phyloP scores from a whole-genome alignment of 2,329 filamentous ascomycete species.

The Fusarium mangiferae region DNA sequence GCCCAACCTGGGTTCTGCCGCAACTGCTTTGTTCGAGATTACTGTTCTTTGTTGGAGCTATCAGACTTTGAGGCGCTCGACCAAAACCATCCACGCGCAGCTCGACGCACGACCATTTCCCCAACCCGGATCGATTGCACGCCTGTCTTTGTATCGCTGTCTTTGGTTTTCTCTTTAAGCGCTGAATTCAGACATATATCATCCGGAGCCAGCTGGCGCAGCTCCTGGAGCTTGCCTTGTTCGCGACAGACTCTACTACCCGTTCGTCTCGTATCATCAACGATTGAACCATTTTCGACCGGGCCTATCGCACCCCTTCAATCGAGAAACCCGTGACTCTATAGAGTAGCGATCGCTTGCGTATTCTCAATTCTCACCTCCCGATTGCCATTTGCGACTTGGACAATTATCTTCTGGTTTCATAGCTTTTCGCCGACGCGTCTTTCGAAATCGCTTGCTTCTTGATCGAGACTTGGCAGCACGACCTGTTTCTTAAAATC shows the following conservation, averaged over 20 bases:
- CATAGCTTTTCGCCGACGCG: conserved; percentile 20
- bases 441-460: conserved; percentile 13
- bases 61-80: conserved; percentile 32
- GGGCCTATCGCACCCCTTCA: conserved; percentile 1
- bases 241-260: conserved; percentile 32
- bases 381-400: conserved; percentile 2
- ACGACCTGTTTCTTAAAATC: conserved; percentile 14
- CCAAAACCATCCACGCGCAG: conserved; percentile 29
- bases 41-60: conserved; percentile 38
- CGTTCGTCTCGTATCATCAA: conserved; percentile 18
- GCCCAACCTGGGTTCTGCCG: conserved; percentile 30
- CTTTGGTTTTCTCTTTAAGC: background rate
- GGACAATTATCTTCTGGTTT: conserved; percentile 2
- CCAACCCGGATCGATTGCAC: background rate
- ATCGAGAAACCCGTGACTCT: background rate
- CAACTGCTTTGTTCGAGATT: conserved; percentile 25
- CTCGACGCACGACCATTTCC: conserved; percentile 19
- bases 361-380: background rate
- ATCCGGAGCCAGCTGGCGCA: conserved; percentile 27
- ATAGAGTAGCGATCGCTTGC: background rate
- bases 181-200: conserved; percentile 6
- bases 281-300: conserved; percentile 4
- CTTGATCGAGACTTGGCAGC: conserved; percentile 10
- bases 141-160: background rate
- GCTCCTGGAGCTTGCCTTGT: conserved; percentile 25